phyloP scores from a whole-genome alignment of 768 basidiomycete genomes.

The Chalciporus chontae region DNA sequence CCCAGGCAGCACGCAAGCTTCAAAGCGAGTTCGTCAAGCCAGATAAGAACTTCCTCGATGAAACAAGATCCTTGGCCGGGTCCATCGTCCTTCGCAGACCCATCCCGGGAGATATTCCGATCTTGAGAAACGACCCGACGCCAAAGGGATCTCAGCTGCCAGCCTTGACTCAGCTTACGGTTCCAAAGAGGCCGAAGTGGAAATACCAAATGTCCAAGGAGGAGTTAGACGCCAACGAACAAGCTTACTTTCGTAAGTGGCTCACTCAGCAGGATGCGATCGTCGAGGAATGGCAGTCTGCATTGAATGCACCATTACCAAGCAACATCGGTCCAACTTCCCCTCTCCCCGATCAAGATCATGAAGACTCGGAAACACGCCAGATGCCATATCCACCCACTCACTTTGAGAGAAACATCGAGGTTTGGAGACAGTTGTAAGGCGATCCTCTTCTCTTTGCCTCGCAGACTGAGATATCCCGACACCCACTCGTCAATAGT shows the following conservation, averaged over 20 bases:
- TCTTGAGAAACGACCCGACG: slow-evolving; percentile 28
- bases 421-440: slow-evolving; percentile 93
- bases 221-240: slow-evolving; percentile 89
- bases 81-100: slow-evolving; percentile 54
- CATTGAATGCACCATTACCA: slow-evolving; percentile 5
- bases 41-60: slow-evolving; percentile 54
- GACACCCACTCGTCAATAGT: too few relatives aligned
- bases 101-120: slow-evolving; percentile 38
- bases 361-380: slow-evolving; percentile 14
- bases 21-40: slow-evolving; percentile 72
- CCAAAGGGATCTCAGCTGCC: neutral
- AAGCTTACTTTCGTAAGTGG: slow-evolving; percentile 81
- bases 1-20: slow-evolving; percentile 46
- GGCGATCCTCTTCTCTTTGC: slow-evolving; percentile 26
- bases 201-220: slow-evolving; percentile 80
- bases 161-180: slow-evolving; percentile 1
- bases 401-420: slow-evolving; percentile 85
- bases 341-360: slow-evolving; percentile 1
- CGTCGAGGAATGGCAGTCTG: slow-evolving; percentile 49
- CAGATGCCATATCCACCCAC: slow-evolving; percentile 63
- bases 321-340: slow-evolving; percentile 3
- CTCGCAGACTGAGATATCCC: neutral
- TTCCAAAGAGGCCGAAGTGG: slow-evolving; percentile 82
- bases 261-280: slow-evolving; percentile 57
- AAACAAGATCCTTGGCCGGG: slow-evolving; percentile 55